phyloP scores from a whole-genome alignment of 768 basidiomycete genomes.

The Russula vinacea region DNA sequence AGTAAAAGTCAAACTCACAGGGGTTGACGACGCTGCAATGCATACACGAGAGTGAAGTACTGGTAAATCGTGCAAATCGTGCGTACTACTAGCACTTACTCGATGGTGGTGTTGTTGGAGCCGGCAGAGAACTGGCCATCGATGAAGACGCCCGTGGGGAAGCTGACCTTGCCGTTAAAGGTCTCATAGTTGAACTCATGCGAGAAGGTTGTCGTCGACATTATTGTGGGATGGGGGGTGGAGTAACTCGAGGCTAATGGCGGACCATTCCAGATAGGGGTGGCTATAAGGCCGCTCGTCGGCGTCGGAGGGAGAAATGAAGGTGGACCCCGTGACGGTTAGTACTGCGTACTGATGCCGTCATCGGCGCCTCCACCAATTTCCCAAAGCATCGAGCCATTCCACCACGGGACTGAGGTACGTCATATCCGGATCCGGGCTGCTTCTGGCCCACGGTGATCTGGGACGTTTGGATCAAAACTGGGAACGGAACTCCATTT shows the following conservation, averaged over 20 bases:
- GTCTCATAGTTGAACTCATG: slow-evolving; percentile 52
- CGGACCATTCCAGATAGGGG: neutral
- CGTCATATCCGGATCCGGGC: no score
- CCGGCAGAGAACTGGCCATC: slow-evolving; percentile 63
- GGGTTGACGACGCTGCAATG: slow-evolving; percentile 56
- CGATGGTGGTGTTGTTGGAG: slow-evolving; percentile 55
- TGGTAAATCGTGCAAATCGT: neutral
- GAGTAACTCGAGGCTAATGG: neutral
- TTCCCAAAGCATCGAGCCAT: no score
- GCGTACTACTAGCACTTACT: slow-evolving; percentile 44
- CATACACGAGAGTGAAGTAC: neutral
- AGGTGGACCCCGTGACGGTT: no score
- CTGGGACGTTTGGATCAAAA: no score
- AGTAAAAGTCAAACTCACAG: slow-evolving; percentile 33
- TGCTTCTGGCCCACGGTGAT: no score
- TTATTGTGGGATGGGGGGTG: slow-evolving; percentile 25
- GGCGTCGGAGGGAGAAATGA: no score
- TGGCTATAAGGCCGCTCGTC: no score
- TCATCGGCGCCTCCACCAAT: no score
- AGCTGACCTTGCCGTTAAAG: slow-evolving; percentile 56
- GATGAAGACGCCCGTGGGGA: slow-evolving; percentile 71
- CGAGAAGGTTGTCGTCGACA: slow-evolving; percentile 44
- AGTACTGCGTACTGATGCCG: no score
- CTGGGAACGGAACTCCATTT: no score
- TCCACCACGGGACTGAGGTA: no score